A percentile compares a stretch with the other conserved stretches of the same genome.
Evolutionary conservation across 805 yeast species (phyloP).

Genomic region (Metschnikowia cerradonensis): DNA sequence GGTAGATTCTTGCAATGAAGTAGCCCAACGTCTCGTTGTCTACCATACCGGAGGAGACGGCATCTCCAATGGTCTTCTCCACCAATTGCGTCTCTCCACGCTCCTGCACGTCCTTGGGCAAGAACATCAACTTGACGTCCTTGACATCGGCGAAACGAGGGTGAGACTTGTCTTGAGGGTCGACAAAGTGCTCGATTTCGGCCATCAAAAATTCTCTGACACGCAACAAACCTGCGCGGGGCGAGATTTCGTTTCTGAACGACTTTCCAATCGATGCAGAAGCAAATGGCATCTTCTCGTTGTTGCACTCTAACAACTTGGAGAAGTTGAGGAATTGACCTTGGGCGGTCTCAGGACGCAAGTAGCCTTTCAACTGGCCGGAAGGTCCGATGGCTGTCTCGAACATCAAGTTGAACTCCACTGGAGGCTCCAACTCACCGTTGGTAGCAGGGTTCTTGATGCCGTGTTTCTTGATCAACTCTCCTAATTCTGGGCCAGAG

Average conservation of each 20-base stretch:
- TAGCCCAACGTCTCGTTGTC: constrained; percentile 97
- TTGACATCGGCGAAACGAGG: constrained; percentile 72
- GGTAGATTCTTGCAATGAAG: constrained; percentile 89
- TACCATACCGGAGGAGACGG: constrained; percentile 81
- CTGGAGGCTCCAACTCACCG: constrained; percentile 82
- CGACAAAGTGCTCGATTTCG: constrained; percentile 97
- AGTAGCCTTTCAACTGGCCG: constrained; percentile 89
- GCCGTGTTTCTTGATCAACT: constrained; percentile 73
- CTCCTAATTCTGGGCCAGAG: constrained; percentile 90
- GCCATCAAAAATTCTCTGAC: constrained; percentile 99
- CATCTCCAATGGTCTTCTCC: constrained; percentile 78
- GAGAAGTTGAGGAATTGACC: constrained; percentile 96
- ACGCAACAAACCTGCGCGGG: constrained; percentile 94
- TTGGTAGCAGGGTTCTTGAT: constrained; percentile 92
- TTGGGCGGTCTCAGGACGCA: constrained; percentile 99
- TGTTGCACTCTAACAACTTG: constrained; percentile 91
- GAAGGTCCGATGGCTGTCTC: constrained; percentile 99
- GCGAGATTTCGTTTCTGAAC: constrained; percentile 97
- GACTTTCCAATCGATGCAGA: constrained; percentile 98
- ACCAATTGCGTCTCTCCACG: constrained; percentile 71
- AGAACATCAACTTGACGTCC: constrained; percentile 67
- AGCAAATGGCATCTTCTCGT: constrained; percentile 98
- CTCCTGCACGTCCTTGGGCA: constrained; percentile 85
- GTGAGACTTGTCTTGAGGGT: constrained; percentile 84
- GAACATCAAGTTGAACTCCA: constrained; percentile 96